Base-by-base conservation (phyloP, 1,284 basidiomycete genomes). In the Marasmius tenuissimus region DNA sequence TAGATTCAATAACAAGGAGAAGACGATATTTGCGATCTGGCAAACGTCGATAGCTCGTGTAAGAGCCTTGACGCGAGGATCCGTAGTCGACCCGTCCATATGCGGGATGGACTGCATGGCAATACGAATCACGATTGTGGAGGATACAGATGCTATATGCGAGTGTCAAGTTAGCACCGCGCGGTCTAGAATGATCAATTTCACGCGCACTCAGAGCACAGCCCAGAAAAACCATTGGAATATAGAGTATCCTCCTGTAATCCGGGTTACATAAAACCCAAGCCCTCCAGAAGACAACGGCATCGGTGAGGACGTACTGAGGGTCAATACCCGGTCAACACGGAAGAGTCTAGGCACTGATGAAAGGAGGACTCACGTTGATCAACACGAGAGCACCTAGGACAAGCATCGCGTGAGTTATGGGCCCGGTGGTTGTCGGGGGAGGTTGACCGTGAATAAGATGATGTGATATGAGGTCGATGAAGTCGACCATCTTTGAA, bases 321-420 rank as follows among this genome's bases (percentile, higher is more conserved):
- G 27, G 18, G 8, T 6, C 40, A 61, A 40, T 48, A 14, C 37
- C 16, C 37, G 45, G 38, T 27, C 9, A 8, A 22, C 11, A 14
- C 39, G 5, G 55, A 38, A 55, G n/a, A 22, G 49, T 51, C 39
- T n/a, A 3, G 40, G 40, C 12, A 11, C 58, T 64, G 4, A 20
- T 5, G 11, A n/a, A 12, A 18, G 27, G 27, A 27, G 27, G 5
- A 57, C 54, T 22, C 8, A 68, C 68, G 50, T 70, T 70, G 20
- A 70, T 47, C n/a, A 68, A 58, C 20, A 61, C 61, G 11, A 70
- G 8, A 5, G 69, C 65, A 49, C 65, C 68, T 35, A 63, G 59
- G 11, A 70, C 37, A 0, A 61, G 64, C 10, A 14, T 11, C 58
- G 63, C 22, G 65, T 48, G 54, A 14, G 18, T 34, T 47, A 62